phyloP scores from a whole-genome alignment of 2,329 filamentous ascomycete species.

The Thielaviopsis euricoi region DNA sequence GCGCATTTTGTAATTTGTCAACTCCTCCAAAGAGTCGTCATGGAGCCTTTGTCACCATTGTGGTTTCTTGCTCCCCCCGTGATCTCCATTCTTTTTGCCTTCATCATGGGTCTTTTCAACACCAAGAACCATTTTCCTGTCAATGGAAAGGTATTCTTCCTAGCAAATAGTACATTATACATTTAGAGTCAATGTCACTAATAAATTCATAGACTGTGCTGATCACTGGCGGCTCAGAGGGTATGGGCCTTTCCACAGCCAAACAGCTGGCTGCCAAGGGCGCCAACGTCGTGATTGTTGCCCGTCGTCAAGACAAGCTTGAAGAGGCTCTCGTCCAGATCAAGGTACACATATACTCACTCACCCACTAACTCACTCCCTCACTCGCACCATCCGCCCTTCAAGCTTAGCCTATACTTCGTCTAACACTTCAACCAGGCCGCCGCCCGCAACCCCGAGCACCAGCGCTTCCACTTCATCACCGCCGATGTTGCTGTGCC shows the following conservation, averaged over 20 bases:
- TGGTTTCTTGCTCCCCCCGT: conserved; percentile 18
- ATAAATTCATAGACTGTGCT: conserved; percentile 51
- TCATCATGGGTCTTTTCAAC: conserved; percentile 50
- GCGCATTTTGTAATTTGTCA: neutral
- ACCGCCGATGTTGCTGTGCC: conserved; percentile 62
- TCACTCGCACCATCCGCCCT: too few species aligned
- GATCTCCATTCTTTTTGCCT: conserved; percentile 20
- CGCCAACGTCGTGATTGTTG: conserved; percentile 72
- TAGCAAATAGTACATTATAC: too few species aligned
- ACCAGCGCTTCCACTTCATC: conserved; percentile 71
- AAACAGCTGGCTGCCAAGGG: conserved; percentile 64
- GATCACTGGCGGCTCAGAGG: conserved; percentile 82
- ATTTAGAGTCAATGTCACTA: neutral
- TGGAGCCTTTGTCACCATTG: conserved; percentile 10
- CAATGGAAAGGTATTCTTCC: conserved; percentile 53
- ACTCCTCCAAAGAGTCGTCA: neutral
- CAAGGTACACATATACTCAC: conserved; percentile 36
- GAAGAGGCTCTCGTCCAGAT: conserved; percentile 48
- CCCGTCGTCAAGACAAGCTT: conserved; percentile 62
- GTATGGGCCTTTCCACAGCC: conserved; percentile 68
- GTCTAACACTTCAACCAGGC: conserved; percentile 28
- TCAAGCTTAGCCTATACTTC: neutral
- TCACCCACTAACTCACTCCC: too few species aligned
- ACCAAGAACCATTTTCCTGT: conserved; percentile 60
- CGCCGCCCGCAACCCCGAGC: conserved; percentile 44